These are phyloP conservation scores for Hygrocybe punicea DNA, from an alignment of 768 basidiomycete species.

Conservation along the genomic window DNA sequence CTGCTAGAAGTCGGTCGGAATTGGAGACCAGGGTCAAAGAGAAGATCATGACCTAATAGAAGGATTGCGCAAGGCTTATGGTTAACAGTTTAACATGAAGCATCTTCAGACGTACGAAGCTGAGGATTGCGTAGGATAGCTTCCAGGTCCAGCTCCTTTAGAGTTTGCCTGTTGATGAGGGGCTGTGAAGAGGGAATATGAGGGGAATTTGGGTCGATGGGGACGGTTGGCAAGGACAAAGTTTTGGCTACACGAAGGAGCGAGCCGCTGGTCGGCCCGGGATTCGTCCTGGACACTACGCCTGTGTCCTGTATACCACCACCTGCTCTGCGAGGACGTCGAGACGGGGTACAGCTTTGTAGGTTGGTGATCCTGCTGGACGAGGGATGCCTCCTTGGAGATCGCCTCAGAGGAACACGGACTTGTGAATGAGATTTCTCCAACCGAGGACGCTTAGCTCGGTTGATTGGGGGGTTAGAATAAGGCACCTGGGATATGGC, in stretches of 20 bases:
- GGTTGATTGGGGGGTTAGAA: slow-evolving; percentile 5
- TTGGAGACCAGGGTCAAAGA: slow-evolving; percentile 82
- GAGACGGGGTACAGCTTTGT: slow-evolving; percentile 25
- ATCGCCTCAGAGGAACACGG: slow-evolving; percentile 19
- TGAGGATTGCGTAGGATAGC: slow-evolving; percentile 87
- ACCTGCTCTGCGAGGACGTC: slow-evolving; percentile 31
- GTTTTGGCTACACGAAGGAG: slow-evolving; percentile 25
- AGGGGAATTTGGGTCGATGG: slow-evolving; percentile 45
- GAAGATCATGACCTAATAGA: slow-evolving; percentile 73
- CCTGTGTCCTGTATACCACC: slow-evolving; percentile 49
- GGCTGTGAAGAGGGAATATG: slow-evolving; percentile 70
- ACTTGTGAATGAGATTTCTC: slow-evolving; percentile 28
- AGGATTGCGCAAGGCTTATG: slow-evolving; percentile 12
- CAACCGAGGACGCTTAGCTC: slow-evolving; percentile 43
- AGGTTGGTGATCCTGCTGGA: slow-evolving; percentile 19
- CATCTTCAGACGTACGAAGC: slow-evolving; percentile 61
- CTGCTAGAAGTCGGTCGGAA: slow-evolving; percentile 75
- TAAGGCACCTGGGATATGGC: slow-evolving; percentile 17
- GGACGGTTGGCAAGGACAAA: slow-evolving; percentile 32
- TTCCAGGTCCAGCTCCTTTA: slow-evolving; percentile 81
- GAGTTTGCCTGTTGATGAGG: slow-evolving; percentile 75
- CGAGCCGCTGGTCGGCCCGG: slow-evolving; percentile 46
- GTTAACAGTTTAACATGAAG: slow-evolving; percentile 12
- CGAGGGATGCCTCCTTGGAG: slow-evolving; percentile 17
- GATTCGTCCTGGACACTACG: slow-evolving; percentile 40